Evolutionary conservation across 257 asterid species (phyloP).

Genomic region (Capsicum chinense): DNA sequence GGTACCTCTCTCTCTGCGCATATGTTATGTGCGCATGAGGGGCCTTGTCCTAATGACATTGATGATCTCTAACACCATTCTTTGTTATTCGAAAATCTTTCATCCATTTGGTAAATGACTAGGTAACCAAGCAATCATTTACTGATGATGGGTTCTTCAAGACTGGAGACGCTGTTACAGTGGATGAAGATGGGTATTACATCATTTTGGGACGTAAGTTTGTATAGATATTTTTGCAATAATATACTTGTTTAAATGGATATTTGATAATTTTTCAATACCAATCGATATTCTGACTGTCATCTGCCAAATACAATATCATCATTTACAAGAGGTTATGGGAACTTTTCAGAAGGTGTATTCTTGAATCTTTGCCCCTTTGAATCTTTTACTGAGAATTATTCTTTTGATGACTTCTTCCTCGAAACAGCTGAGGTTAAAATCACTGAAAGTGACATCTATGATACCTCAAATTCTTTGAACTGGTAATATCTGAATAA

Average conservation of each 20-base stretch:
- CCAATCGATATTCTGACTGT: neutral
- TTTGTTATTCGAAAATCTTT: neutral
- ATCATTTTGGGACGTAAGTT: slow-evolving; percentile 92
- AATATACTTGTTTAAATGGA: neutral
- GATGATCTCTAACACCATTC: neutral
- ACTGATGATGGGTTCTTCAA: slow-evolving; percentile 83
- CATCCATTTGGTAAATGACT: slow-evolving; percentile 17
- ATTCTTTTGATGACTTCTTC: neutral
- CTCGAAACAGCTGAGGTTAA: neutral
- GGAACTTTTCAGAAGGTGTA: neutral
- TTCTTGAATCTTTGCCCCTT: neutral
- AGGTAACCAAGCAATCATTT: slow-evolving; percentile 88
- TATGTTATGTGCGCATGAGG: neutral
- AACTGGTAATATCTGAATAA: neutral
- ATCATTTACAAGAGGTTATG: neutral
- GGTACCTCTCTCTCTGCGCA: slow-evolving; percentile 42
- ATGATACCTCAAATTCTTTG: neutral
- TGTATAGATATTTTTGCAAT: neutral
- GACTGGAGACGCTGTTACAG: slow-evolving; percentile 92
- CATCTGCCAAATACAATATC: neutral
- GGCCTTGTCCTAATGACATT: neutral
- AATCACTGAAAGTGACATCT: neutral
- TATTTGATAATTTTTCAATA: neutral
- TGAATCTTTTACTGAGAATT: neutral
- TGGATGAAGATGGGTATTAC: slow-evolving; percentile 88